Evolutionary conservation across 805 yeast species (phyloP), one percentile per base, ranked within the genome.

Genomic region (Pichia eremophila): DNA sequence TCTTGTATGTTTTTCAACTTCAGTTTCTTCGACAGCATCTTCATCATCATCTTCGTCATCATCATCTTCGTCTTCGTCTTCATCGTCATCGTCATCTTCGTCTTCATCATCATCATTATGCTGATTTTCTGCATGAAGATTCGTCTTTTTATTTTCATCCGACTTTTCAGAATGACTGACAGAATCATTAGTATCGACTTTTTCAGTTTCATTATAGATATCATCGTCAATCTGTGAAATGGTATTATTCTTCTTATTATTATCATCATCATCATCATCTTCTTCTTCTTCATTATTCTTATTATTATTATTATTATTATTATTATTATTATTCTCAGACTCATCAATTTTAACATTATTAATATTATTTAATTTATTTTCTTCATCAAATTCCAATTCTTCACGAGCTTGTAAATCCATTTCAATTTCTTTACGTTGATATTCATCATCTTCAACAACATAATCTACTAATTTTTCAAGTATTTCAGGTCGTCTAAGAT

Each of bases 401-500:
- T 47, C 41, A 34, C 50, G 36, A 14, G 8, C 36, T 35, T 51
- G 37, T 35, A 46, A 39, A 25, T 46, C 45, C 25, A 45, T 9
- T 41, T 47, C 41, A 34, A 45, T 43, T 36, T 46, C 52, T 39
- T 51, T 49, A 31, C 59, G 51, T 48, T 71, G 75, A 49, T 63
- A 73, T 15, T 69, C 74, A 42, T 63, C 68, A 40, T 75, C 81
- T 43, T 65, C 66, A 35, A 79, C 78, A 39, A 89, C 75, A 56
- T 78, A 80, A 38, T 82, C 79, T 31, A 91, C 78, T 49, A 91
- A 73, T 48, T 79, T 78, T 45, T 71, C 74, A 50, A 91, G 63
- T 15, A 87, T 78, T 46, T 81, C 85, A 15, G 93, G 89, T 59
- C 85, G 86, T 52, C 91, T 74, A 47, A 93, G 70, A 57, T 82